Percentiles rank a stretch among this genome's conserved stretches.
Evolutionary conservation across 768 basidiomycete species (phyloP).

Genomic region (Coprinopsis cinerea): DNA sequence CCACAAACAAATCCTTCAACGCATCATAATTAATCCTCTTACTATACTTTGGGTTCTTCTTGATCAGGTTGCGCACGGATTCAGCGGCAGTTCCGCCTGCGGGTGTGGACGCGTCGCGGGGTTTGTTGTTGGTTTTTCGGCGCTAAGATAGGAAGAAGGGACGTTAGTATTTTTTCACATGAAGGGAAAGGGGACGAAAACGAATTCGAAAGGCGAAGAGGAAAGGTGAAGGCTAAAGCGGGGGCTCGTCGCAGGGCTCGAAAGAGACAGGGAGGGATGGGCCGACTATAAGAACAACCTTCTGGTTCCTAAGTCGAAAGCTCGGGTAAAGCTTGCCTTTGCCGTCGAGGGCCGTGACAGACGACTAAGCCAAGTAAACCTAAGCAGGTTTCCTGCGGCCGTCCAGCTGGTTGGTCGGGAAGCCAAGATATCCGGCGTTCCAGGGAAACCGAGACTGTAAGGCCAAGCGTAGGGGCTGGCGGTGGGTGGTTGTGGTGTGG

Average conservation of each 20-base stretch:
- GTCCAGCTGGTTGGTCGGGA: too few relatives aligned
- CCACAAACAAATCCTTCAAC: conserved; percentile 70
- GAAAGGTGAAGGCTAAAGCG: neutral
- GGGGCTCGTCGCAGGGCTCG: neutral
- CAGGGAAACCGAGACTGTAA: too few relatives aligned
- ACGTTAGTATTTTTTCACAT: neutral
- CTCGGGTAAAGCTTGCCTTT: too few relatives aligned
- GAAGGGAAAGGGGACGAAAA: neutral
- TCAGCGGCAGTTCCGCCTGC: conserved; percentile 70
- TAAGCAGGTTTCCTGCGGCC: too few relatives aligned
- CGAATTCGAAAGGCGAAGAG: neutral
- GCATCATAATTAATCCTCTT: conserved; percentile 94
- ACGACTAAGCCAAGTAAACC: too few relatives aligned
- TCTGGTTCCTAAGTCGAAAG: too few relatives aligned
- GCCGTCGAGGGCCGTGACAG: too few relatives aligned
- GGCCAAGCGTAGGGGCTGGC: too few relatives aligned
- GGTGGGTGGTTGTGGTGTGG: too few relatives aligned
- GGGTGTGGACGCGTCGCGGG: conserved; percentile 69
- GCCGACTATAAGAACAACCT: too few relatives aligned
- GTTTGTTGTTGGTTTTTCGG: conserved; percentile 56
- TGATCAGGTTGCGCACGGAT: conserved; percentile 69
- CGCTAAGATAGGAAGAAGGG: conserved; percentile 37
- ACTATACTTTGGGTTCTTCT: conserved; percentile 84
- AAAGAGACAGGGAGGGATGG: neutral
- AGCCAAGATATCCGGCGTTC: too few relatives aligned